Evolutionary conservation across 2,329 filamentous ascomycete genomes (phyloP), one percentile per base, ranked within the genome.

Genomic region (Microsporum audouinii): DNA sequence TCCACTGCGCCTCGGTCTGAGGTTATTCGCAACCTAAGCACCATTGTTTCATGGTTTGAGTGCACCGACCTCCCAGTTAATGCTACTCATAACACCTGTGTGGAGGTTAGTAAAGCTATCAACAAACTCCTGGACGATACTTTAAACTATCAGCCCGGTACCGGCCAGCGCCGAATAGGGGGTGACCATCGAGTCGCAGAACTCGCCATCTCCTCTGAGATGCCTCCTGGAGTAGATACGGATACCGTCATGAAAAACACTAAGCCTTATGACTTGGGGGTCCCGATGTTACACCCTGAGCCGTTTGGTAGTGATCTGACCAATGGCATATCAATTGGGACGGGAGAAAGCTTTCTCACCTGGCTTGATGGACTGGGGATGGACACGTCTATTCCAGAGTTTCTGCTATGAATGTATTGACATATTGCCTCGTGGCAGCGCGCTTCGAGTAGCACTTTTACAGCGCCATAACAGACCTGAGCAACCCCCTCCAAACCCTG

Each of bases 81-180:
- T 1, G 34, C 49, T 5, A 65, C 65, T 12, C 55, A 61, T 5
- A 61, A 58, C 7, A 58, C 53, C 1, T 65, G 65, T 31, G 58
- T 63, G 47, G 65, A 66, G 56, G 45, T 68, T 34, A 66, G 53
- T 27, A 67, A 68, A 45, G 61, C 65, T 1, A 65, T 68, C 0
- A 65, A 62, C 14, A 62, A 59, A 27, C 45, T 68, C 8, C 61
- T 68, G 3, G 66, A 68, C 23, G 65, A 68, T 39, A 61, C 65
- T 12, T 49, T 68, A 3, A 64, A 68, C 41, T 61, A 68, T 38
- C 63, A 71, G 57, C 38, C 72, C 71, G 62, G 76, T 77, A 6
- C 66, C 70, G 5, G 34, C 5, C 53, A 36, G 14, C 56, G 36
- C 8, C 56, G 33, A 45, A 45, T 33, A n/a, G 56, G 38, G 33